Evolutionary conservation across 768 basidiomycete species (phyloP).

Genomic region (Amanita muscaria): DNA sequence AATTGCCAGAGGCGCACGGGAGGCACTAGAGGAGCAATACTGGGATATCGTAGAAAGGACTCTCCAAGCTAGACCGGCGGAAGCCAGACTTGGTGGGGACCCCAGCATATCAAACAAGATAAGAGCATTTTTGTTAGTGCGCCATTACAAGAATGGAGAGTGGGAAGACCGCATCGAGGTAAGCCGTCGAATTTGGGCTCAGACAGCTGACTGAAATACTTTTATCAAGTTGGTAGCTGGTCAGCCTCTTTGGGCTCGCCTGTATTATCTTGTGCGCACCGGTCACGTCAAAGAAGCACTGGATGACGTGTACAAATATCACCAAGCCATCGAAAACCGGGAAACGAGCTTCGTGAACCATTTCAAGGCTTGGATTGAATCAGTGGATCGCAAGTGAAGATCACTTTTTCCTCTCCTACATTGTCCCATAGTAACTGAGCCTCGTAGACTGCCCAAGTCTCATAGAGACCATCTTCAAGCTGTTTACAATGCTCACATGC

Average conservation of each 20-base stretch:
- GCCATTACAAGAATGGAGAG: constrained; percentile 70
- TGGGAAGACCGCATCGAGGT: constrained; percentile 91
- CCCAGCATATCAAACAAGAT: constrained; percentile 87
- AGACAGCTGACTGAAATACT: not conserved
- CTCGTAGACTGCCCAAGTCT: constrained; percentile 52
- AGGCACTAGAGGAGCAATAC: constrained; percentile 85
- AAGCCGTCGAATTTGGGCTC: constrained; percentile 13
- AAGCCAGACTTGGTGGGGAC: constrained; percentile 85
- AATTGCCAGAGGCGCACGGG: constrained; percentile 69
- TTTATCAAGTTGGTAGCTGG: constrained; percentile 68
- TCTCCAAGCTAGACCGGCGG: constrained; percentile 70
- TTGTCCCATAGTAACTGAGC: constrained; percentile 2
- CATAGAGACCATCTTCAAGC: constrained; percentile 76
- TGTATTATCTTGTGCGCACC: constrained; percentile 87
- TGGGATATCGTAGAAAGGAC: constrained; percentile 78
- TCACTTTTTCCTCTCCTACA: not conserved
- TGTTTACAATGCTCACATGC: constrained; percentile 79
- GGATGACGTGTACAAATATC: constrained; percentile 60
- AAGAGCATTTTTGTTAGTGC: constrained; percentile 75
- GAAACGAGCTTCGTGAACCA: constrained; percentile 79
- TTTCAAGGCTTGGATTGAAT: constrained; percentile 78
- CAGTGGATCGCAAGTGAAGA: constrained; percentile 64
- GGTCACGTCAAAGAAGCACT: constrained; percentile 80
- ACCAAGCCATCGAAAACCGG: constrained; percentile 62
- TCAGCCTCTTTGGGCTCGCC: constrained; percentile 85